Conservation (phyloP, 192 early-diverging fungal species). For the Jimgerdemannia lactiflua region DNA sequence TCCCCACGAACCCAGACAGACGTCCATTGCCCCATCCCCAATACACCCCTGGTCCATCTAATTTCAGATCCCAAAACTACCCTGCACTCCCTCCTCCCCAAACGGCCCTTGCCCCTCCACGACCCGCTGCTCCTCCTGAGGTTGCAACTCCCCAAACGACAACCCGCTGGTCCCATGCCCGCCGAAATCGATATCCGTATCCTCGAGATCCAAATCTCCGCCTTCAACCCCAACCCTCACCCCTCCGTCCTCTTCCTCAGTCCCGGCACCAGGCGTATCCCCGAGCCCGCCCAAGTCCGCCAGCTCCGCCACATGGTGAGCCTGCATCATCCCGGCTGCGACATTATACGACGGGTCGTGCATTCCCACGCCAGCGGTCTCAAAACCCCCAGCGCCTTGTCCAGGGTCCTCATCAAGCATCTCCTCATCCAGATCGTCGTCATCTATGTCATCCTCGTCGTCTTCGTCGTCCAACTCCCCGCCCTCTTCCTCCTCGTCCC, state of each 20-base stretch:
- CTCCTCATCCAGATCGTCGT: neutral
- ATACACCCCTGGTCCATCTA: neutral
- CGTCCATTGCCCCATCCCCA: no score
- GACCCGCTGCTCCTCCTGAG: no score
- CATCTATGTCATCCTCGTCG: neutral
- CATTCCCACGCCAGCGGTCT: neutral
- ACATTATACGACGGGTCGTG: neutral
- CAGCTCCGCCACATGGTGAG: neutral
- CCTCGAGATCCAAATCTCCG: neutral
- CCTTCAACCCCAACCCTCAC: neutral
- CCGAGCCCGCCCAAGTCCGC: neutral
- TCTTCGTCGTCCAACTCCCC: neutral
- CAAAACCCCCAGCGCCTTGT: neutral
- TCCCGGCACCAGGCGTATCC: neutral
- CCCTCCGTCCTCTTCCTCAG: neutral
- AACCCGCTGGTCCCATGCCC: neutral
- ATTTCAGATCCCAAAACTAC: neutral
- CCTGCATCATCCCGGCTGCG: neutral
- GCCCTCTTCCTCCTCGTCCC: neutral
- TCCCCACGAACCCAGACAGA: no score
- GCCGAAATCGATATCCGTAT: neutral
- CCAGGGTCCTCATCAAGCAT: neutral
- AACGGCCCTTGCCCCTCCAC: neutral
- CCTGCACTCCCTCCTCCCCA: neutral
- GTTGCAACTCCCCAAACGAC: neutral